Base-by-base conservation (phyloP, 1,139 yeast genomes). In the Saccharomyces hybrid region DNA sequence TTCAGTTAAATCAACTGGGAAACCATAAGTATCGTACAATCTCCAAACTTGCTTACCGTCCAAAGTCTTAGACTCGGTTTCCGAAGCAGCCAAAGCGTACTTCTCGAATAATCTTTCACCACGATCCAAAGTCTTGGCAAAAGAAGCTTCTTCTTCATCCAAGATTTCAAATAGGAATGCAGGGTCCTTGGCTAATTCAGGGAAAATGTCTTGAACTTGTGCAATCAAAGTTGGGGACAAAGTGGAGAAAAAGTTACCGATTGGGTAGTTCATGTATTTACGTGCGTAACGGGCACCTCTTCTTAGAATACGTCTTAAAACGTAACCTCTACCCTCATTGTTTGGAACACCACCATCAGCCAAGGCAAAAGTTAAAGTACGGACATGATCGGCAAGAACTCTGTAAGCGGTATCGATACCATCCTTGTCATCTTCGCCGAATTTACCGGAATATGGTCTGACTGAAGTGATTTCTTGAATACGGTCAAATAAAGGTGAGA, bases 341-440 rank as follows among this genome's bases (percentile, higher is more conserved):
- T 93, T 93, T 67, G 99, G 99, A 55, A 95, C 97, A 66, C 99
- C 99, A 66, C 99, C 99, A 72, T 93, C 99, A 51, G 96, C 88
- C 60, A 93, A 80, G 54, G 99, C 98, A 73, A 93, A 88, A 2
- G 96, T 88, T 69, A 95, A 79, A 32, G 99, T 93, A 75, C 99
- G 84, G 48, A 93, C 97, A 71, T 93, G 99, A 73, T 93, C 99
- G 55, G 99, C 99, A 66, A 93, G 81, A 49, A 93, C 99, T 73
- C 99, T 83, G 77, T 95, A 93, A 56, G 99, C 98, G 51, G 98
- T 93, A 71, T 93, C 99, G 61, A 93, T 83, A 68, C 97, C 98
- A 68, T 93, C 98, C 49, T 71, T 79, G 67, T 93, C 99, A 57
- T 90, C 98, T 48, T 79, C 82, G 60, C 97, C 99, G 65, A 95